Evolutionary conservation across 495 filamentous ascomycete genomes (phyloP).

Genomic region (Cairneyella variabilis): DNA sequence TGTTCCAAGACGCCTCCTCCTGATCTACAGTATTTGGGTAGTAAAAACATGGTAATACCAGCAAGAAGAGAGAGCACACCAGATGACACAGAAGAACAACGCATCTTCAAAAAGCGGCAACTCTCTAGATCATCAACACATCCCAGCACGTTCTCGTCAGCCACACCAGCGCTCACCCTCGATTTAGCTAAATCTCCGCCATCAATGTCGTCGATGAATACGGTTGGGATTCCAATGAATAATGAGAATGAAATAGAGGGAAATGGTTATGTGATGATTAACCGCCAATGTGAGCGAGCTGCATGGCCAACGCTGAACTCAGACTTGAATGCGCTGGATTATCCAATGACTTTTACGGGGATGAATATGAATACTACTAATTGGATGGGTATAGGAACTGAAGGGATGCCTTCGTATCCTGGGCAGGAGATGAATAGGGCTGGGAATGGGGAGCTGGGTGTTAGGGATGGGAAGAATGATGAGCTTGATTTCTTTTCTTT

Average conservation of each 20-base stretch:
- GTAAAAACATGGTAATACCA: constrained; percentile 8
- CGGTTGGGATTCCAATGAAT: background rate
- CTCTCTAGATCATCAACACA: background rate
- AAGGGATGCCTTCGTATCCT: background rate
- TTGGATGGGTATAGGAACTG: constrained; percentile 8
- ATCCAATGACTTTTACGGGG: constrained; percentile 14
- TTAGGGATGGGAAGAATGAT: constrained; percentile 5
- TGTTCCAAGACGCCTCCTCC: constrained; percentile 11
- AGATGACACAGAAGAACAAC: constrained; percentile 1
- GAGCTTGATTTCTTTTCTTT: constrained; percentile 16
- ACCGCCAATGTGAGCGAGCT: constrained; percentile 4
- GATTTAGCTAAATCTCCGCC: constrained; percentile 5
- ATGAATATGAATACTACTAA: background rate
- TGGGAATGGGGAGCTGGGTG: background rate
- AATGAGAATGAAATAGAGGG: background rate
- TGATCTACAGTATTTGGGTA: background rate
- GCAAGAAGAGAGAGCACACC: constrained; percentile 2
- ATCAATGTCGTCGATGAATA: background rate
- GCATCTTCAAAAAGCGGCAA: constrained; percentile 14
- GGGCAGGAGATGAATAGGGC: background rate
- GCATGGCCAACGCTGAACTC: constrained; percentile 11
- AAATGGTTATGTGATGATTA: constrained; percentile 14
- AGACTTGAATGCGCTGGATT: constrained; percentile 17
- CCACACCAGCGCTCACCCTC: background rate
- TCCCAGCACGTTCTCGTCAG: background rate